Evolutionary conservation across 2,329 filamentous ascomycete species (phyloP), one percentile per base, ranked within the genome.

Genomic region (Penicillium verrucosum): DNA sequence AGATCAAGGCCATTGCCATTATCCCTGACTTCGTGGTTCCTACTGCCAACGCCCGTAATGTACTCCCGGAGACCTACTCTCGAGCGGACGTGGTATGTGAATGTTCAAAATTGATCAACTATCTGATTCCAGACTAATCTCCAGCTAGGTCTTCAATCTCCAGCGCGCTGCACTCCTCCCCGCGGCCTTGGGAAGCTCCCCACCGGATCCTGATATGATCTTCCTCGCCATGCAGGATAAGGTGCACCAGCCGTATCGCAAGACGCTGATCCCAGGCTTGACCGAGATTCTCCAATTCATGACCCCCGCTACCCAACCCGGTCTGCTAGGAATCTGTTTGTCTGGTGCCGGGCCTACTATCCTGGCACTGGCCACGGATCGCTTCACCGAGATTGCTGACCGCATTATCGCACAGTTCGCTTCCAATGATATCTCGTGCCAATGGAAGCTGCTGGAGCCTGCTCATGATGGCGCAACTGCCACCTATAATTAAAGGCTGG

Each of bases 211-310:
- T 23, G 88, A 95, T 67, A 88, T 96, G 75, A 99, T 99, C 73
- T 95, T 95, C 78, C 86, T 95, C 46, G 93, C 92, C 45, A 99
- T 99, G 94, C 94, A 97, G 78, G 94, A 99, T 80, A 96, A 92
- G 77, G 86, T 99, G 59, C 94, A 99, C 78, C 94, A 99, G 76
- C 94, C 92, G 42, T 97, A 99, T 79, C 88, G 94, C 52, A 88
- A 94, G 76, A 88, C 84, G 2, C 84, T 99, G 60, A 96, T 99
- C 65, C 94, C 94, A 1, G 94, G 93, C 0, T 82, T 99, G 56
- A 89, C 89, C 16, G 89, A 96, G 71, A 93, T 99, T 52, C 85
- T 99, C 51, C 85, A 91, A 73, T 93, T 89, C 58, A 92, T 97
- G 80, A 96, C 90, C 11, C 94, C 93, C 29, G 84, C 85, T 69